Conservation (phyloP, 345 rosid genomes). For the Brassica rapa region DNA sequence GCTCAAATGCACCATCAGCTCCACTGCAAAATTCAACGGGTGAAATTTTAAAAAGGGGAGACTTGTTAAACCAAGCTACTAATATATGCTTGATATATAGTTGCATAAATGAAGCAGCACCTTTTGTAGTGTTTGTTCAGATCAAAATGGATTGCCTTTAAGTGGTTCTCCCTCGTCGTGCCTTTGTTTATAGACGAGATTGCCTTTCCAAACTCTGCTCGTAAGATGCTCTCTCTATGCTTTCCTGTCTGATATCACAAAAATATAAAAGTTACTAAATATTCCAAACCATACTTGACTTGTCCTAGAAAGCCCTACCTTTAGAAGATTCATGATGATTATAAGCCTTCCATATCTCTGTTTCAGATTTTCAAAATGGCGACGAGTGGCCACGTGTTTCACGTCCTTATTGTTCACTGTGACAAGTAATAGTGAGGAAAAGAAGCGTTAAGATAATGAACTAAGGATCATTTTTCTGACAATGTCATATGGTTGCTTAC, state of each 20-base stretch:
- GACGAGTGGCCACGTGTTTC: conserved; percentile 66
- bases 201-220: conserved; percentile 73
- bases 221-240: conserved; percentile 77
- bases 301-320: conserved; percentile 47
- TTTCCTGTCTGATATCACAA: conserved; percentile 52
- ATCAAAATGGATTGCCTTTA: conserved; percentile 82
- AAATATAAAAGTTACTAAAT: conserved; percentile 21
- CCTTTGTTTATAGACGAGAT: conserved; percentile 57
- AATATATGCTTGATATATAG: not conserved
- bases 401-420: conserved; percentile 72
- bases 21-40: conserved; percentile 40
- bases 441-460: not conserved
- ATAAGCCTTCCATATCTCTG: conserved; percentile 82
- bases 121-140: conserved; percentile 63
- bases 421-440: conserved; percentile 27
- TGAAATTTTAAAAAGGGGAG: conserved; percentile 1
- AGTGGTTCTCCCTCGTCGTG: conserved; percentile 52
- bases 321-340: conserved; percentile 74
- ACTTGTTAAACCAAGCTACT: not conserved
- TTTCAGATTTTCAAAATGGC: conserved; percentile 78
- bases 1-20: conserved; percentile 58
- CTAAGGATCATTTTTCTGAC: not conserved
- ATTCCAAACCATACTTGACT: conserved; percentile 1
- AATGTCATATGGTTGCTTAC: conserved; percentile 46
- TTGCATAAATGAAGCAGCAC: conserved; percentile 36